Evolutionary conservation across 148 eudicot species (phyloP), one percentile per base, ranked within the genome.

Genomic region (Rhododendron molle): DNA sequence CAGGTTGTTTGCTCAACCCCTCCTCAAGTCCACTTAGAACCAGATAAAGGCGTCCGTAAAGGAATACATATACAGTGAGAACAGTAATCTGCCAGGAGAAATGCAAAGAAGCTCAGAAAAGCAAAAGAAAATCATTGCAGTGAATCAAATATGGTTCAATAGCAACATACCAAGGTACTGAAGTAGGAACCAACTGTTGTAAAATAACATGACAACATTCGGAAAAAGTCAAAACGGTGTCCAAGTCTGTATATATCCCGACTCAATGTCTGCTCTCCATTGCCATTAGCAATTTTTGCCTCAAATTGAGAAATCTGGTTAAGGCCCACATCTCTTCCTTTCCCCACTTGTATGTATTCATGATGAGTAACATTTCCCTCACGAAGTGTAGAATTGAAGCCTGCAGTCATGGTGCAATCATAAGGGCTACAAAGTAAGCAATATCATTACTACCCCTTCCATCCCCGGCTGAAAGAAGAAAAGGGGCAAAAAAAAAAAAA

Each of bases 331-430:
- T 97, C 99, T 89, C 99, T 93, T 81, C 99, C 99, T 87, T 97
- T 97, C 78, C 99, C 99, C 81, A 97, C 99, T 94, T 97, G 99
- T 83, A 95, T 97, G 87, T 97, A 97, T 87, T 97, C 99, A 84
- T 97, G 99, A 91, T 97, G 99, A 52, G 99, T 97, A 10, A 97
- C 98, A 89, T 95, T 97, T 87, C 99, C 99, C 88, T 95, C 98
- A 87, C 99, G 99, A 72, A 97, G 98, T 62, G 98, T 97, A 82
- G 99, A 97, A 92, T 97, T 97, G 86, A 94, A 97, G 40, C 99
- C 99, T 97, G 86, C 84, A 87, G 23, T 83, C 38, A 69, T 81
- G 56, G 82, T 65, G 32, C 44, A 21, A 43, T 46, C 43, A 60
- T 28, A 83, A 34, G 73, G 28, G 47, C 21, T 23, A 32, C 47